A percentile compares a stretch with the other conserved stretches of the same genome.
These are phyloP conservation scores for Pulveroboletus sp. DNA, from an alignment of 768 basidiomycete genomes.

Conservation along the genomic window DNA sequence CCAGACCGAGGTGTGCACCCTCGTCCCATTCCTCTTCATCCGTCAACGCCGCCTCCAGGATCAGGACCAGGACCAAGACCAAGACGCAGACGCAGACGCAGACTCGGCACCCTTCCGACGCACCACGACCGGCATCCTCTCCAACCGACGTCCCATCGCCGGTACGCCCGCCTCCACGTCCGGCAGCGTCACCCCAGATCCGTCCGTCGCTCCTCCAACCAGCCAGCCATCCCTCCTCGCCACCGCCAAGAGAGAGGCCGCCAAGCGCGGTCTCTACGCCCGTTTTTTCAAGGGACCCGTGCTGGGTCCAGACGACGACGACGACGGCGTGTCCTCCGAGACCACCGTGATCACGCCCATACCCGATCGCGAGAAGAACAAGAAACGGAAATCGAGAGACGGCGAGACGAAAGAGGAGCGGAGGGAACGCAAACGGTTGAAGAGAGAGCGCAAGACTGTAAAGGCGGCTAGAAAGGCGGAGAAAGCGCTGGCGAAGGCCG, in stretches of 20 bases:
- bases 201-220: background rate
- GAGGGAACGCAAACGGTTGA: constrained; percentile 23
- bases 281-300: constrained; percentile 78
- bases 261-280: constrained; percentile 70
- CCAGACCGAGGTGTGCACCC: constrained; percentile 4
- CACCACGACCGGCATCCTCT: constrained; percentile 73
- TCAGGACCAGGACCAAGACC: too few species aligned
- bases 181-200: constrained; percentile 40
- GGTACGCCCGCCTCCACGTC: constrained; percentile 48
- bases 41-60: constrained; percentile 7
- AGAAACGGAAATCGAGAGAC: constrained; percentile 11
- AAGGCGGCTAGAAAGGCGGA: constrained; percentile 12
- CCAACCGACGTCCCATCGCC: constrained; percentile 56
- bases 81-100: constrained; percentile 1
- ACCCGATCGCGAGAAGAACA: background rate
- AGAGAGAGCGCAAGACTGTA: constrained; percentile 19
- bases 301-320: constrained; percentile 44
- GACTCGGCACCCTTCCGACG: constrained; percentile 40
- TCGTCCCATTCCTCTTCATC: background rate
- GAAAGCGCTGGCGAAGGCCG: constrained; percentile 1
- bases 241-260: constrained; percentile 73
- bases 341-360: background rate
- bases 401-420: constrained; percentile 17
- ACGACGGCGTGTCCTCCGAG: background rate
- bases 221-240: constrained; percentile 49